These are phyloP conservation scores for Xerocomellus chrysenteron DNA, from an alignment of 768 basidiomycete genomes.

Conservation along the genomic window DNA sequence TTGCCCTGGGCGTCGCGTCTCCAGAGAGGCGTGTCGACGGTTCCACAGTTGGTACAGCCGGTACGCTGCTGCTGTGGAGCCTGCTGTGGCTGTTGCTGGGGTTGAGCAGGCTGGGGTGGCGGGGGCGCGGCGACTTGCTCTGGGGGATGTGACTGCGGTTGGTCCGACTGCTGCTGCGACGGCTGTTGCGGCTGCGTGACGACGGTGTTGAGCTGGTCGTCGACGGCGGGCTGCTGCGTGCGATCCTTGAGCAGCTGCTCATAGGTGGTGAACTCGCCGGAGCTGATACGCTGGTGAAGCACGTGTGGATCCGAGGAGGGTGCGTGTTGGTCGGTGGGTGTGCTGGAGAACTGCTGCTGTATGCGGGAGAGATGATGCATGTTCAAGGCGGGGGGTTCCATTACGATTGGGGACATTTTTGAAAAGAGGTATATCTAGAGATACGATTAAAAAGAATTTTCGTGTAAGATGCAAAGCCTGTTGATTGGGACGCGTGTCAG, in stretches of 20 bases:
- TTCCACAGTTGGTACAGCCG: conserved; percentile 70
- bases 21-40: conserved; percentile 82
- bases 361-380: conserved; percentile 53
- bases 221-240: conserved; percentile 15
- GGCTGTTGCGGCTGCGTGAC: conserved; percentile 16
- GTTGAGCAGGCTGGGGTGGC: conserved; percentile 24
- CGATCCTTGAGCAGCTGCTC: conserved; percentile 36
- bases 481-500: conserved; percentile 16
- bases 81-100: conserved; percentile 25
- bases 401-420: conserved; percentile 57
- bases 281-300: conserved; percentile 30
- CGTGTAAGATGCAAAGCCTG: conserved; percentile 19
- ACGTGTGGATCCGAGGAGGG: conserved; percentile 23
- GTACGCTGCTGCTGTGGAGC: conserved; percentile 41
- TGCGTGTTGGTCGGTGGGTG: conserved; percentile 32
- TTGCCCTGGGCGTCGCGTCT: conserved; percentile 78
- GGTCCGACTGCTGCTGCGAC: conserved; percentile 13
- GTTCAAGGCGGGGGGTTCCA: conserved; percentile 52
- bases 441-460: conserved; percentile 32
- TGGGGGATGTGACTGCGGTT: conserved; percentile 12
- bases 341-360: conserved; percentile 44
- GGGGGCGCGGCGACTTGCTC: conserved; percentile 30
- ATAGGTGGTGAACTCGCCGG: conserved; percentile 30
- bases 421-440: conserved; percentile 28
- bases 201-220: conserved; percentile 14